A percentile compares a stretch with the other conserved stretches of the same genome.
Evolutionary conservation across 805 yeast species (phyloP).

Genomic region (Wickerhamiella sorbophila): DNA sequence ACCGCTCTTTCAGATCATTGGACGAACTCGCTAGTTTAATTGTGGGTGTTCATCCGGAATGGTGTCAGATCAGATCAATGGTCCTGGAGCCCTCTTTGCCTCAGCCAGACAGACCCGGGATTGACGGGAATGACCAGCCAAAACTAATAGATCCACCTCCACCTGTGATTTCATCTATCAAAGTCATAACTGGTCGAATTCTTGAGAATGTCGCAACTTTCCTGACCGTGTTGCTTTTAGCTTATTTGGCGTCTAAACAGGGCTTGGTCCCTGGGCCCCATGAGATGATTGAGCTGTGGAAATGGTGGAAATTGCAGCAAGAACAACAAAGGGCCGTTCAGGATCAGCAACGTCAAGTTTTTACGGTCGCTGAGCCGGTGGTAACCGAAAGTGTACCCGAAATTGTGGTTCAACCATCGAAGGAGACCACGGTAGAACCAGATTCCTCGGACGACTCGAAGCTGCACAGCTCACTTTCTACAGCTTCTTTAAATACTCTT

Average conservation of each 20-base stretch:
- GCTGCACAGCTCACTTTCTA: neutral
- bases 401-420: constrained; percentile 1
- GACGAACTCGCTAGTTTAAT: constrained; percentile 6
- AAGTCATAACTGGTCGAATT: constrained; percentile 14
- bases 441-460: neutral
- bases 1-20: constrained; percentile 2
- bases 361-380: constrained; percentile 1
- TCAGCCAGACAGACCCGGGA: neutral
- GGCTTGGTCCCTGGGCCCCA: constrained; percentile 10
- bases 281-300: constrained; percentile 3
- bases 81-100: neutral
- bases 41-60: constrained; percentile 20
- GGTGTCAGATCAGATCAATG: constrained; percentile 13
- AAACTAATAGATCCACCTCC: constrained; percentile 6
- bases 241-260: constrained; percentile 7
- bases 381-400: neutral
- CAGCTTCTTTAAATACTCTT: neutral
- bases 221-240: constrained; percentile 18
- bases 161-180: constrained; percentile 10
- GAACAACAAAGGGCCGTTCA: neutral
- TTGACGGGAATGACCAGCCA: constrained; percentile 3
- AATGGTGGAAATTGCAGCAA: constrained; percentile 1
- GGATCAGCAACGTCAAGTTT: neutral
- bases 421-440: neutral
- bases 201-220: constrained; percentile 31